Conservation (phyloP, 2,329 filamentous ascomycete species). For the Exophiala mesophila region DNA sequence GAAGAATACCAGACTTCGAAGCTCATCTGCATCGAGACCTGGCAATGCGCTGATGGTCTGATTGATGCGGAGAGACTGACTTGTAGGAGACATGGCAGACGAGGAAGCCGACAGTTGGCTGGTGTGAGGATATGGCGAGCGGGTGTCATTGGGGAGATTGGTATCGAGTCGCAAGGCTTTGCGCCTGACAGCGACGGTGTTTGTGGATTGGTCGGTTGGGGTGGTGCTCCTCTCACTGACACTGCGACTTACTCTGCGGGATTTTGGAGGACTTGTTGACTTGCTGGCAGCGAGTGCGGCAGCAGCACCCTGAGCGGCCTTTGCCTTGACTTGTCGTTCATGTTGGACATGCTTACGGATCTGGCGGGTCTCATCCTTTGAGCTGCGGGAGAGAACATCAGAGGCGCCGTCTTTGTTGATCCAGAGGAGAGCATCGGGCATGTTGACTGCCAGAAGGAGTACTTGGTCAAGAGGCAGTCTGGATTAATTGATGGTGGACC, state of each 20-base stretch:
- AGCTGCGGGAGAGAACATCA: slow-evolving; percentile 21
- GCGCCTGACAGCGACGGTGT: not conserved
- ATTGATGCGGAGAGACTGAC: slow-evolving; percentile 9
- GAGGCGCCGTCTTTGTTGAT: slow-evolving; percentile 23
- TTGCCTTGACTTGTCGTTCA: slow-evolving; percentile 19
- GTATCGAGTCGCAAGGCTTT: slow-evolving; percentile 18
- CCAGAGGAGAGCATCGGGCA: slow-evolving; percentile 23
- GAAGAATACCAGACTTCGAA: slow-evolving; percentile 23
- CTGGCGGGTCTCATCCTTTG: slow-evolving; percentile 21
- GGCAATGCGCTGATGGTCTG: slow-evolving; percentile 17
- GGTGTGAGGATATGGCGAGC: slow-evolving; percentile 2
- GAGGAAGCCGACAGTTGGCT: slow-evolving; percentile 7
- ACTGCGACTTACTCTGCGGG: slow-evolving; percentile 1
- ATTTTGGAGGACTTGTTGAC: not conserved
- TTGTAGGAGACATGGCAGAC: slow-evolving; percentile 12
- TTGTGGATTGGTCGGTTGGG: slow-evolving; percentile 2
- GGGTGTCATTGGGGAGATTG: slow-evolving; percentile 6
- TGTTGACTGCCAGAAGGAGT: too few relatives aligned
- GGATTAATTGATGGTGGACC: too few relatives aligned
- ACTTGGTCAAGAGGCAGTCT: too few relatives aligned
- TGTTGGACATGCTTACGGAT: slow-evolving; percentile 26
- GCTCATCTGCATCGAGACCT: slow-evolving; percentile 17
- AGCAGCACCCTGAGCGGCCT: slow-evolving; percentile 10
- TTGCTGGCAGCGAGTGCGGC: slow-evolving; percentile 4
- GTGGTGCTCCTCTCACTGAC: slow-evolving; percentile 6